phyloP scores from a whole-genome alignment of 352 stramenopile species.

The Pelagophyceae sp. region DNA sequence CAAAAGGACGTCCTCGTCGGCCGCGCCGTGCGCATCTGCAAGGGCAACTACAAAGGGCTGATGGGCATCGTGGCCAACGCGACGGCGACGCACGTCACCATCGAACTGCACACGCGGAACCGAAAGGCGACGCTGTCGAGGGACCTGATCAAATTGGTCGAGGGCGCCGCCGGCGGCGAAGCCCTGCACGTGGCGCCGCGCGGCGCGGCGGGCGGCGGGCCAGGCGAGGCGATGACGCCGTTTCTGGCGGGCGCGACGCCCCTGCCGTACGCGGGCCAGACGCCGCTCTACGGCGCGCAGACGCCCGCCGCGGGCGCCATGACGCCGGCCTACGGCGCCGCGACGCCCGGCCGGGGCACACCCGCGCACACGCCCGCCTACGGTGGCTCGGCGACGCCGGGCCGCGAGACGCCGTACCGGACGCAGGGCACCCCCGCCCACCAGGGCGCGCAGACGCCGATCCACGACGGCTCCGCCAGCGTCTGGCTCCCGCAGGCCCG shows the following conservation, averaged over 20 bases:
- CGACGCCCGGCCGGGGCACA: background rate
- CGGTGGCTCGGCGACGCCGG: background rate
- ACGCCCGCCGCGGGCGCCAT: background rate
- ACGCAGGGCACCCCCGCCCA: background rate
- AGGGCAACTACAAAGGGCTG: slow-evolving; percentile 7
- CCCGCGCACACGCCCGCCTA: background rate
- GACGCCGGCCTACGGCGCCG: background rate
- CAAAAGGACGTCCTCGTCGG: background rate
- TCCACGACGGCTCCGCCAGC: background rate
- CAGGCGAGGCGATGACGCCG: background rate
- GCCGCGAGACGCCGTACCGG: background rate
- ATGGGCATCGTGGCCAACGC: background rate
- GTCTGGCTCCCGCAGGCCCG: background rate
- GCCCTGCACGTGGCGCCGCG: background rate
- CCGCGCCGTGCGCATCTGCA: slow-evolving; percentile 3
- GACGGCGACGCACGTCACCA: background rate
- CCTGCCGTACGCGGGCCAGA: background rate
- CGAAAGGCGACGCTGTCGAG: background rate
- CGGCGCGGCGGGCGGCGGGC: too few relatives aligned
- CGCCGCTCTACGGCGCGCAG: background rate
- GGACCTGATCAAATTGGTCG: background rate
- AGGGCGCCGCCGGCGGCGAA: background rate
- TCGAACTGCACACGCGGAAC: slow-evolving; percentile 12
- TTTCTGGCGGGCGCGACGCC: background rate
- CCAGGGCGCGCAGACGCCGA: background rate